Conservation (phyloP, 495 filamentous ascomycete genomes). For the Pyronema domesticum region DNA sequence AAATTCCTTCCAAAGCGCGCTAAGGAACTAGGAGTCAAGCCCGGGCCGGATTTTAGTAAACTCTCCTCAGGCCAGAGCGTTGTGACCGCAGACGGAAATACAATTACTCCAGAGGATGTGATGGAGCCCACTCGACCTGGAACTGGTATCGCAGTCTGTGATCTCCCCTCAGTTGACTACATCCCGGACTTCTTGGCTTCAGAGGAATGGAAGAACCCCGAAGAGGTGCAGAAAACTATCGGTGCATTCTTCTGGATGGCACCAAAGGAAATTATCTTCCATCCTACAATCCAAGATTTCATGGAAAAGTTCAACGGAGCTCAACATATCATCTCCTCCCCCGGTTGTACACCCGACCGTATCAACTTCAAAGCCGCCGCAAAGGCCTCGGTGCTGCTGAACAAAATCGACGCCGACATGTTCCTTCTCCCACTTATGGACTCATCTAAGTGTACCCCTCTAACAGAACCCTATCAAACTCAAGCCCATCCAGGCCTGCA, state of each 20-base stretch:
- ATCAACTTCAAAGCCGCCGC: slow-evolving; percentile 49
- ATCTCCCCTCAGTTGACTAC: slow-evolving; percentile 52
- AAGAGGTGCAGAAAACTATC: slow-evolving; percentile 46
- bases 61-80: slow-evolving; percentile 37
- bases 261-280: slow-evolving; percentile 42
- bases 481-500: slow-evolving; percentile 30
- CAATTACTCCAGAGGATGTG: slow-evolving; percentile 38
- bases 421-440: slow-evolving; percentile 30
- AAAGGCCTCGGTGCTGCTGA: slow-evolving; percentile 42
- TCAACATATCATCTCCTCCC: slow-evolving; percentile 61
- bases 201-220: slow-evolving; percentile 49
- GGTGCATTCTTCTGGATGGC: slow-evolving; percentile 65
- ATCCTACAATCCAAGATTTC: slow-evolving; percentile 47
- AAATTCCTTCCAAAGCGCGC: slow-evolving; percentile 58
- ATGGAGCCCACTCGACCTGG: slow-evolving; percentile 34
- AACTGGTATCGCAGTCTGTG: slow-evolving; percentile 57
- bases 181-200: slow-evolving; percentile 48
- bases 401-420: slow-evolving; percentile 46
- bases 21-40: slow-evolving; percentile 36
- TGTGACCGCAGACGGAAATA: slow-evolving; percentile 34
- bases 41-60: slow-evolving; percentile 32
- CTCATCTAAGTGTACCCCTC: not conserved
- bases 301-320: slow-evolving; percentile 41
- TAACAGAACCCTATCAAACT: slow-evolving; percentile 33
- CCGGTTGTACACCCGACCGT: slow-evolving; percentile 55